A percentile compares a stretch with the other conserved stretches of the same genome.
Conservation (phyloP, 305 asterid genomes). For the Fraxinus baroniana region DNA sequence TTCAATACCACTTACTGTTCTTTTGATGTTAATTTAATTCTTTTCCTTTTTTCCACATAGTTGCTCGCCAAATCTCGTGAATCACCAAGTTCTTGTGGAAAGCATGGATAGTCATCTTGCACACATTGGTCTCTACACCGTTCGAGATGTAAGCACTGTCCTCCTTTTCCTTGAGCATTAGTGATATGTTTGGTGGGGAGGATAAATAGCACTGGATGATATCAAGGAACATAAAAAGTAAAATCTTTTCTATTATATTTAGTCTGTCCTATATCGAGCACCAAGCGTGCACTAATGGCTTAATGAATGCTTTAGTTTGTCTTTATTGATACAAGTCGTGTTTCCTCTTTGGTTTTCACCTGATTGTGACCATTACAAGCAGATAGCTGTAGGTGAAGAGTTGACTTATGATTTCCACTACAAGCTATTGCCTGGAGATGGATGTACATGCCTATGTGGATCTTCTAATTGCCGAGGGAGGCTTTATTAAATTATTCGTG, state of each 20-base stretch:
- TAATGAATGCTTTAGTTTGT: background rate
- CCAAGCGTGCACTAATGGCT: slow-evolving; percentile 7
- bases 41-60: slow-evolving; percentile 31
- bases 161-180: background rate
- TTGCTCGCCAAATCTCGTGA: slow-evolving; percentile 88
- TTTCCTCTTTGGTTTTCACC: background rate
- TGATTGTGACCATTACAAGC: slow-evolving; percentile 33
- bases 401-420: slow-evolving; percentile 75
- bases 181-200: background rate
- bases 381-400: slow-evolving; percentile 91
- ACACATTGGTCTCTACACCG: slow-evolving; percentile 81
- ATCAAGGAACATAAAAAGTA: background rate
- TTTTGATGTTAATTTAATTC: slow-evolving; percentile 17
- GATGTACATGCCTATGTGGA: slow-evolving; percentile 77
- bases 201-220: background rate
- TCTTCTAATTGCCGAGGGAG: slow-evolving; percentile 90
- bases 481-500: slow-evolving; percentile 41
- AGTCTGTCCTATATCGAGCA: background rate
- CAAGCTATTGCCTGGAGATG: slow-evolving; percentile 66
- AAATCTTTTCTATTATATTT: background rate
- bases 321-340: background rate
- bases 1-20: slow-evolving; percentile 7
- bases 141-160: slow-evolving; percentile 74
- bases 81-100: slow-evolving; percentile 94
- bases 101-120: slow-evolving; percentile 93